Evolutionary conservation across 495 filamentous ascomycete species (phyloP).

Genomic region (Xylaria nigripes): DNA sequence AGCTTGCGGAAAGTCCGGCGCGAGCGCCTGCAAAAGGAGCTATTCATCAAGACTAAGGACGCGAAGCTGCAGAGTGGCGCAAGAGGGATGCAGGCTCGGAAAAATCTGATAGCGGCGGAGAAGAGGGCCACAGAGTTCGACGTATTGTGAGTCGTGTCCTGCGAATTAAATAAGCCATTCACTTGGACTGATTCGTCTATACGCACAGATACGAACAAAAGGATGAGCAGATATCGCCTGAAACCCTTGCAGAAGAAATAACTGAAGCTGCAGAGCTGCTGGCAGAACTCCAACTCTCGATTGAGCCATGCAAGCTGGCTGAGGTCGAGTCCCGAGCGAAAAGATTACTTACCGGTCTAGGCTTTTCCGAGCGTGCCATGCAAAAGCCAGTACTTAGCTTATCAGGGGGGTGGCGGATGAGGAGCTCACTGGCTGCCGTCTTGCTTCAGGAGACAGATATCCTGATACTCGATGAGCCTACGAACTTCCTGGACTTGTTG

Average conservation of each 20-base stretch:
- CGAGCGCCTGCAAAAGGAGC: slow-evolving; percentile 48
- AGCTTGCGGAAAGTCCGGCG: slow-evolving; percentile 53
- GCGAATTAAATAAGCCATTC: not conserved
- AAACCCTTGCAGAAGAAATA: slow-evolving; percentile 50
- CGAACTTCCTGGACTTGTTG: slow-evolving; percentile 74
- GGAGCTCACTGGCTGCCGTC: slow-evolving; percentile 56
- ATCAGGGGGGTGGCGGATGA: slow-evolving; percentile 76
- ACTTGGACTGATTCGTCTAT: not conserved
- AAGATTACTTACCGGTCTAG: slow-evolving; percentile 58
- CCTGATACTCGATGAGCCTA: slow-evolving; percentile 79
- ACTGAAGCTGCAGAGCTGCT: slow-evolving; percentile 55
- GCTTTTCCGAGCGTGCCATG: slow-evolving; percentile 55
- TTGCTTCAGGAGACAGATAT: slow-evolving; percentile 65
- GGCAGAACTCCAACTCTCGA: slow-evolving; percentile 52
- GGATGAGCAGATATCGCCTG: slow-evolving; percentile 45
- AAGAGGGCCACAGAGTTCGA: slow-evolving; percentile 49
- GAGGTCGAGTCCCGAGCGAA: slow-evolving; percentile 53
- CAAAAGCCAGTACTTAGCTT: slow-evolving; percentile 50
- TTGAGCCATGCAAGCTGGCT: slow-evolving; percentile 43
- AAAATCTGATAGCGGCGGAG: slow-evolving; percentile 58
- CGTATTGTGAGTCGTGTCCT: slow-evolving; percentile 34
- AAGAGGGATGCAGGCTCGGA: slow-evolving; percentile 62
- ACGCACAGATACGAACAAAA: slow-evolving; percentile 44
- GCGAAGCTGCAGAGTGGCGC: slow-evolving; percentile 65
- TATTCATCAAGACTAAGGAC: slow-evolving; percentile 63